Percentiles rank a stretch among this genome's conserved stretches.
Evolutionary conservation across 331 rosid genomes (phyloP).

Genomic region (Pyracantha coccinea): DNA sequence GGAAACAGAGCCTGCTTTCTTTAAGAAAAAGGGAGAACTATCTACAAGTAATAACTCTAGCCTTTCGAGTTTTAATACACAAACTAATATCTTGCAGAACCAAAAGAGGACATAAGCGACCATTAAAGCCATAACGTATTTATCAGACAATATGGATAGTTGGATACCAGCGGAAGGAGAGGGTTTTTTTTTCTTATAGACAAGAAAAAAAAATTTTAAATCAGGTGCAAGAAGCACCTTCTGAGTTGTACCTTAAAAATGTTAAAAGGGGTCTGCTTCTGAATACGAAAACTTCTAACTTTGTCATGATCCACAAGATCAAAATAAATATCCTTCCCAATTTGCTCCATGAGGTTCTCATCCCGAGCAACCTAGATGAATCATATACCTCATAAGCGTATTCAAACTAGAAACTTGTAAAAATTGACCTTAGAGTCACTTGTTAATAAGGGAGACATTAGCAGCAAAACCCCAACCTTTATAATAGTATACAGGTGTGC

Average conservation of each 20-base stretch:
- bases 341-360: slow-evolving; percentile 64
- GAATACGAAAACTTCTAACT: slow-evolving; percentile 86
- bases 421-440: slow-evolving; percentile 2
- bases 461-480: slow-evolving; percentile 43
- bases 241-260: slow-evolving; percentile 55
- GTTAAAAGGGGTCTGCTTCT: slow-evolving; percentile 69
- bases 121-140: not conserved
- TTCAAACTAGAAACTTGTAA: not conserved
- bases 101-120: not conserved
- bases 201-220: not conserved
- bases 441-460: slow-evolving; percentile 8
- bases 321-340: slow-evolving; percentile 84
- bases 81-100: not conserved
- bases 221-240: not conserved
- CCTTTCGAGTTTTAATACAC: not conserved
- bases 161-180: not conserved
- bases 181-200: not conserved
- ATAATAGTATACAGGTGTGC: slow-evolving; percentile 91
- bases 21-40: not conserved
- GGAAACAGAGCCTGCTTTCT: not conserved
- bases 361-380: slow-evolving; percentile 74
- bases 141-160: not conserved
- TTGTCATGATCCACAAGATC: slow-evolving; percentile 94
- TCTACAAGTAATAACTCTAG: not conserved
- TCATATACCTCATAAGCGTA: not conserved